Percentiles rank a stretch among this genome's conserved stretches.
These are phyloP conservation scores for Ogataea degrootiae DNA, from an alignment of 805 yeast species.

Conservation along the genomic window DNA sequence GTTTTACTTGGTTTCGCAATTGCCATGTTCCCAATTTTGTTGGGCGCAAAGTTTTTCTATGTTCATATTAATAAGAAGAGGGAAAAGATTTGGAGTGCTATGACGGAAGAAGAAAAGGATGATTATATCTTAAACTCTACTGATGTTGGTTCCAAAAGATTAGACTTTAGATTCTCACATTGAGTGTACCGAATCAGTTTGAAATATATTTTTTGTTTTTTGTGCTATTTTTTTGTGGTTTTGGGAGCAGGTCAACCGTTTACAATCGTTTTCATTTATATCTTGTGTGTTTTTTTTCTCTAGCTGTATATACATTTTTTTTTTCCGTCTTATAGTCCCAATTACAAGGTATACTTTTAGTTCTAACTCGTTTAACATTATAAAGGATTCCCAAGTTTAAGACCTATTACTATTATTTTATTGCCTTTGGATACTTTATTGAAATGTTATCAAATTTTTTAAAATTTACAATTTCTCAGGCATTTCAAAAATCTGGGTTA, in stretches of 20 bases:
- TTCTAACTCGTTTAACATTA: too few species aligned
- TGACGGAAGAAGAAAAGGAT: conserved; percentile 46
- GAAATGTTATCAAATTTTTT: too few species aligned
- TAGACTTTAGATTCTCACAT: conserved; percentile 39
- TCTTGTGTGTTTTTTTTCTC: too few species aligned
- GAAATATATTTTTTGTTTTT: neutral
- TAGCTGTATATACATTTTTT: too few species aligned
- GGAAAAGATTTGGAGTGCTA: conserved; percentile 44
- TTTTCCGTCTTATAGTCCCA: too few species aligned
- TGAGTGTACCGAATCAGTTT: conserved; percentile 1
- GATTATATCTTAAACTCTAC: conserved; percentile 40
- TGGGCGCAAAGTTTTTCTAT: conserved; percentile 35
- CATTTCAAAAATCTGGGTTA: too few species aligned
- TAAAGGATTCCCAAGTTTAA: too few species aligned
- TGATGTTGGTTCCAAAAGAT: conserved; percentile 54
- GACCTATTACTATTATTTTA: too few species aligned
- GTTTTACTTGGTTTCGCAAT: conserved; percentile 34
- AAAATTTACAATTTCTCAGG: too few species aligned
- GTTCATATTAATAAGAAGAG: conserved; percentile 38
- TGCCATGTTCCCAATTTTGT: conserved; percentile 24
- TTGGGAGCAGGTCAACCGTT: neutral
- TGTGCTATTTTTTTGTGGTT: neutral
- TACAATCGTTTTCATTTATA: too few species aligned
- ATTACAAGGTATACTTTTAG: too few species aligned
- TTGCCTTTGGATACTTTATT: too few species aligned